phyloP scores from a whole-genome alignment of 306 rosid species.

The Astragalus glycyphyllos region DNA sequence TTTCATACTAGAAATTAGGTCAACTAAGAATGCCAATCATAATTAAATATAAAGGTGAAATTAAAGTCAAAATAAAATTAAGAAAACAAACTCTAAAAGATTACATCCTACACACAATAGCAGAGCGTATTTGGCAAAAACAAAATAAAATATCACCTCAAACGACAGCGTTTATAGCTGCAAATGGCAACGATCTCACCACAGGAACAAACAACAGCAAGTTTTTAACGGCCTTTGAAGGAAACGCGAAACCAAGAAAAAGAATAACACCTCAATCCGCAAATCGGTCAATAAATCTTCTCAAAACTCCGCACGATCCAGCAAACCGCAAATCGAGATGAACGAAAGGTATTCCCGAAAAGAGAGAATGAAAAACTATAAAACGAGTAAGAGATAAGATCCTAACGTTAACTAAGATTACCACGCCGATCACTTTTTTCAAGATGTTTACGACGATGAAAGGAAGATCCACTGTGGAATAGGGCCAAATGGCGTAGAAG shows the following conservation, averaged over 20 bases:
- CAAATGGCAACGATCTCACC: background rate
- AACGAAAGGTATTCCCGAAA: constrained; percentile 20
- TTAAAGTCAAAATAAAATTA: background rate
- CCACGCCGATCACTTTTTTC: constrained; percentile 86
- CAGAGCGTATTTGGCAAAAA: background rate
- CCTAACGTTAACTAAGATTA: constrained; percentile 81
- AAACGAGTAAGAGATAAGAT: constrained; percentile 17
- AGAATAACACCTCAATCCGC: constrained; percentile 12
- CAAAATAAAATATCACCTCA: constrained; percentile 31
- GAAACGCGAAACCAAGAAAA: constrained; percentile 36
- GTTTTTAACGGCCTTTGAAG: constrained; percentile 3
- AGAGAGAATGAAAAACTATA: constrained; percentile 12
- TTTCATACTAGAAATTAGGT: background rate
- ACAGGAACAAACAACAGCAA: constrained; percentile 7
- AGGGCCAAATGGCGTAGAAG: constrained; percentile 51
- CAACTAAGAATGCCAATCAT: background rate
- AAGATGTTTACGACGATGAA: constrained; percentile 78
- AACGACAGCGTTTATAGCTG: constrained; percentile 5
- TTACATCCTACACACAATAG: background rate
- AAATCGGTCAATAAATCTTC: constrained; percentile 10
- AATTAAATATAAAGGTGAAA: background rate
- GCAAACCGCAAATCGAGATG: background rate
- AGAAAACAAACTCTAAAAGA: background rate
- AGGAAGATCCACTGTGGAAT: constrained; percentile 66
- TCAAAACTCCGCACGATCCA: background rate